Base-by-base conservation (phyloP, 2,329 filamentous ascomycete species). In the Botryotinia narcissicola region DNA sequence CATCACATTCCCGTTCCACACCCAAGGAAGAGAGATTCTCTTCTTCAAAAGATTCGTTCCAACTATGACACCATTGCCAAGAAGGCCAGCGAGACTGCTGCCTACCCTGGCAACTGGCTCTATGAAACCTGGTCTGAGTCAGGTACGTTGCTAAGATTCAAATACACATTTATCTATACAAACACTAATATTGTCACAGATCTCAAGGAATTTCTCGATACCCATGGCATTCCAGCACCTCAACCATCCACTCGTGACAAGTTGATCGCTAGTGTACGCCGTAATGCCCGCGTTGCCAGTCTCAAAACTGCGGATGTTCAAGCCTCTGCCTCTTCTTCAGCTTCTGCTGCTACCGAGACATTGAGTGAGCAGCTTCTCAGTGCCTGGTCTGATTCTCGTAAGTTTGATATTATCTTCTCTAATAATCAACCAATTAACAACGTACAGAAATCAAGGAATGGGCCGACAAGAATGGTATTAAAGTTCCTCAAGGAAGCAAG, bases 51-150 rank as follows among this genome's bases (percentile, higher is more conserved):
- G 79, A 89, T 91, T 74, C 93, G 95, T 76, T 87, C 92, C 76
- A 95, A 90, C 83, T 98, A 97, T 81, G 93, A 97, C 78, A 84
- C 88, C 1, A 84, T 91, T 73, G 94, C 95, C 25, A 90, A 93
- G 83, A 90, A 90, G 83, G 82, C 82, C 18, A 93, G 93, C 75
- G 92, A 98, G 83, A 92, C 93, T 22, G 85, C 89, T 70, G 84
- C 90, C n/a, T 98, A 98, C 81, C 96, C 96, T 48, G 96, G 96
- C 57, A 90, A 98, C 84, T 98, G 96, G 96, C 85, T 98, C 61
- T 99, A 98, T 81, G 88, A 91, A 75, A 87, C 91, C 12, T 99
- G 96, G 96, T 91, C 93, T 70, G 84, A 97, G 77, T 98, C 95
- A 77, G 80, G 80, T 81, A 76, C 67, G 76, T 73, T 22, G 25